These are phyloP conservation scores for Solanum piurae DNA, from an alignment of 257 asterid species.

Conservation along the genomic window DNA sequence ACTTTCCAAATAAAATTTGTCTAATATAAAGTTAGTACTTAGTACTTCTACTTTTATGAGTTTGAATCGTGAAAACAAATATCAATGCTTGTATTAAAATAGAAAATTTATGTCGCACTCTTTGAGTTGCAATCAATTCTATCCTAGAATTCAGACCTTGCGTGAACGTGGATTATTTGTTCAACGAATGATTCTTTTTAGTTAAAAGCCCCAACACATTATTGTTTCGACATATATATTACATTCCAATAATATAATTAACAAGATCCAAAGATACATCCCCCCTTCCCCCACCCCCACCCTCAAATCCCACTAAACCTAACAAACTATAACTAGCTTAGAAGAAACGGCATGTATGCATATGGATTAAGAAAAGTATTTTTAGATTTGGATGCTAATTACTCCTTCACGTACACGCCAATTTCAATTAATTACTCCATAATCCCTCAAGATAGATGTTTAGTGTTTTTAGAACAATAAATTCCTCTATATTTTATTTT, in stretches of 20 bases:
- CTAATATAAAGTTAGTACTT: too few relatives aligned
- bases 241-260: neutral
- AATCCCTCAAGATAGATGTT: neutral
- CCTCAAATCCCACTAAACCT: neutral
- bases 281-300: neutral
- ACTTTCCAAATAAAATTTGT: neutral
- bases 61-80: too few relatives aligned
- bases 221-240: neutral
- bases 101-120: neutral
- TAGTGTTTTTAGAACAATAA: neutral
- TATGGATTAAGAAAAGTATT: neutral
- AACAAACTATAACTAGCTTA: neutral
- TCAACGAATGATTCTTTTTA: neutral
- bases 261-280: neutral
- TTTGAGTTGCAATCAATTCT: neutral
- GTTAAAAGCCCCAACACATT: neutral
- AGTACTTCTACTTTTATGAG: neutral
- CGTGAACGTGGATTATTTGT: neutral
- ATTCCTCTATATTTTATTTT: neutral
- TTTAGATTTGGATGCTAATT: neutral
- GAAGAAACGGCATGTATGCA: neutral
- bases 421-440: neutral
- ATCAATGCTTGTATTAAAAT: neutral
- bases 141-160: neutral
- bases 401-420: neutral